A percentile compares a stretch with the other conserved stretches of the same genome.
phyloP scores from a whole-genome alignment of 2,329 filamentous ascomycete genomes.

The Aspergillus viridinutans region DNA sequence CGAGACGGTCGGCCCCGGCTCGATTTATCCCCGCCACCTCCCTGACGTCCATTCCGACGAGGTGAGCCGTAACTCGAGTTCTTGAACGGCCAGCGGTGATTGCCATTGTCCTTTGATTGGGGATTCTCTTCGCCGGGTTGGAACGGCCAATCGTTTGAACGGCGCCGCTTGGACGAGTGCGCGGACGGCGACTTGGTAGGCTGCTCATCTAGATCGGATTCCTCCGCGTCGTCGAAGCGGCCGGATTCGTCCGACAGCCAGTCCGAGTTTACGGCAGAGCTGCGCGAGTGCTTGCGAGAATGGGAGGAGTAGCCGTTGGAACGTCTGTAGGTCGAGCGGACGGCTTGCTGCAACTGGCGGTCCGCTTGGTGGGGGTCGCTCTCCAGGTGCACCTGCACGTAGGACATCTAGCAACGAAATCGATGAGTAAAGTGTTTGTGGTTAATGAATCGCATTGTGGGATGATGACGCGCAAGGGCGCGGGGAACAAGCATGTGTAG shows the following conservation, averaged over 20 bases:
- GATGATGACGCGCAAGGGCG: neutral
- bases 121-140: conserved; percentile 3
- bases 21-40: conserved; percentile 4
- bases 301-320: conserved; percentile 10
- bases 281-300: conserved; percentile 29
- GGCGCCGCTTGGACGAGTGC: conserved; percentile 41
- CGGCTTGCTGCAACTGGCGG: conserved; percentile 20
- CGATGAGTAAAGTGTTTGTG: neutral
- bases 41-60: conserved; percentile 5
- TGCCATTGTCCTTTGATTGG: neutral
- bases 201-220: conserved; percentile 14
- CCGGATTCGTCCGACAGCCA: conserved; percentile 25
- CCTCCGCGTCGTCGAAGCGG: conserved; percentile 34
- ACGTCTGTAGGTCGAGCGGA: conserved; percentile 14
- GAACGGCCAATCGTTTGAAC: conserved; percentile 45
- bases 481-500: neutral
- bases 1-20: conserved; percentile 56
- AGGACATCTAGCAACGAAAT: conserved; percentile 10
- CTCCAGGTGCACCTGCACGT: conserved; percentile 13
- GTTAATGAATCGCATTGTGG: neutral
- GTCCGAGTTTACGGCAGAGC: conserved; percentile 15
- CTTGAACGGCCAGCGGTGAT: conserved; percentile 12
- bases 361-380: conserved; percentile 17
- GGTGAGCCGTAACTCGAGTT: conserved; percentile 10
- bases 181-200: conserved; percentile 16